Evolutionary conservation across 306 rosid genomes (phyloP), one percentile per base, ranked within the genome.

Genomic region (Prunus padus): DNA sequence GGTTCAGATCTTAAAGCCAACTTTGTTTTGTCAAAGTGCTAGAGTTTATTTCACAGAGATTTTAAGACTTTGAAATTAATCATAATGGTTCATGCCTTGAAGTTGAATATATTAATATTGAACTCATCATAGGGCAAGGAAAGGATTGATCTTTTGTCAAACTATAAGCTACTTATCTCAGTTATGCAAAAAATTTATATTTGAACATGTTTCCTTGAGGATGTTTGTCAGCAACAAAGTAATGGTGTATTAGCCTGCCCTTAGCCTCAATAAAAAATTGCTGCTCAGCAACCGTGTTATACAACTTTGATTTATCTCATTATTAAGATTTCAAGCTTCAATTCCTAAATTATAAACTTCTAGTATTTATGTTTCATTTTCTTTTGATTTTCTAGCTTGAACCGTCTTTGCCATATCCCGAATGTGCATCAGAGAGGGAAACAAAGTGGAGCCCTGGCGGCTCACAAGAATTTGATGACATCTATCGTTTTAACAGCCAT

Each of bases 381-480:
- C 64, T 61, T 63, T 46, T 40, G 25, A 49, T 45, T 69, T 77
- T 45, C 28, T 59, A 84, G 89, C 63, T 81, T 74, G 72, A 79
- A 74, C 64, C 78, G 20, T 75, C 78, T 51, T 9, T 45, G 78
- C 7, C 75, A 20, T 16, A 23, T 69, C 50, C 65, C 65, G 76
- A 82, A 66, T 52, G 50, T 67, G 75, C 79, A 57, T 66, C 50
- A 76, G 79, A 80, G 67, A 71, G 65, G 31, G 64, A 74, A 23
- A 69, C 82, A 54, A 82, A 86, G 75, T 57, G 86, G 87, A 80
- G 72, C 23, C 56, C 33, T 69, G 31, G 30, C 28, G 47, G 76
- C 71, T 65, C 71, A 22, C 25, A 77, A 44, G 68, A 42, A 72
- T 79, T 71, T 37, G 84, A 65, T 22, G 77, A 69, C 44, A 54